A percentile compares a stretch with the other conserved stretches of the same genome.
Evolutionary conservation across 208 protist species (phyloP).

Genomic region (Lotmaria passim): DNA sequence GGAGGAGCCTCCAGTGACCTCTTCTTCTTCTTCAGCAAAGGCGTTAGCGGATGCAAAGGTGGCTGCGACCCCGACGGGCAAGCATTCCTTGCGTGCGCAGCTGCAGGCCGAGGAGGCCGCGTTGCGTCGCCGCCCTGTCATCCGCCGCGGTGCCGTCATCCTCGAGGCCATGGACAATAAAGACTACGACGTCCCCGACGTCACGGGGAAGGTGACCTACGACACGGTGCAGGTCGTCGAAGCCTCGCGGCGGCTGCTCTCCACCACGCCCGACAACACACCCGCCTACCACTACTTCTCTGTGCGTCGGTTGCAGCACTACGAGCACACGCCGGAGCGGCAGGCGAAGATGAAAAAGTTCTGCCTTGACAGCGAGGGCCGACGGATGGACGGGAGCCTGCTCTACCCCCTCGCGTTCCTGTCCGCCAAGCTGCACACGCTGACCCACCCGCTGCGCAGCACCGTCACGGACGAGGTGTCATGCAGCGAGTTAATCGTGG

Average conservation of each 20-base stretch:
- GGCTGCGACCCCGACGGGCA: neutral
- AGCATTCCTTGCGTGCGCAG: constrained; percentile 29
- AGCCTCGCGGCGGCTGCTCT: constrained; percentile 54
- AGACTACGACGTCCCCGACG: constrained; percentile 58
- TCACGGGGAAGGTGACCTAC: constrained; percentile 55
- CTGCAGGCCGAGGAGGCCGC: constrained; percentile 36
- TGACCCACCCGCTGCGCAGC: constrained; percentile 30
- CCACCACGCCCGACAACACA: constrained; percentile 15
- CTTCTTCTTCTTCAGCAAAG: neutral
- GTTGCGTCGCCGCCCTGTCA: constrained; percentile 24
- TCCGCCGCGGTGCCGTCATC: constrained; percentile 60
- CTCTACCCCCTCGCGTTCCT: constrained; percentile 58
- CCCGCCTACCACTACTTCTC: constrained; percentile 70
- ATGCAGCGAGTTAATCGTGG: constrained; percentile 72
- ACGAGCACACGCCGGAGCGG: constrained; percentile 38
- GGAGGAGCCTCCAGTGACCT: neutral
- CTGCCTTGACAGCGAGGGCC: constrained; percentile 34
- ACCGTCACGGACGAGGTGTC: constrained; percentile 39
- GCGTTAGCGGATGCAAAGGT: too few species aligned
- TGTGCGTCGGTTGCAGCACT: constrained; percentile 60
- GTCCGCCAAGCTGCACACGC: constrained; percentile 46
- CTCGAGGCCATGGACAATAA: constrained; percentile 84
- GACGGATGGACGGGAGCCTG: constrained; percentile 42
- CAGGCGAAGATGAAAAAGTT: constrained; percentile 30
- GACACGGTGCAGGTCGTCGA: constrained; percentile 71